These are phyloP conservation scores for Porphyra umbilicalis DNA, from an alignment of 31 red algal genomes.

Conservation along the genomic window DNA sequence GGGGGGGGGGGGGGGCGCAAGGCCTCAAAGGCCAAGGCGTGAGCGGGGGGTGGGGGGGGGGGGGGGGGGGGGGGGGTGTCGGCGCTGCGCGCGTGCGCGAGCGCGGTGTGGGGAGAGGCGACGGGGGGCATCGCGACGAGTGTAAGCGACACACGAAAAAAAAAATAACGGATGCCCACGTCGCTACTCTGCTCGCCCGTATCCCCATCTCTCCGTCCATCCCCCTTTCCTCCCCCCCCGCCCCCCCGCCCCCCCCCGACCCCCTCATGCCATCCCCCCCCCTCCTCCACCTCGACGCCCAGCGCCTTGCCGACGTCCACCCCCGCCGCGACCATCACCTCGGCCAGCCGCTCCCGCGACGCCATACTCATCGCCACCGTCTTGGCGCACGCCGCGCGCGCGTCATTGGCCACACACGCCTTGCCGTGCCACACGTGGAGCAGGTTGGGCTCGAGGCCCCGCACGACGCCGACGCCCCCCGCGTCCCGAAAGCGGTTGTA, in stretches of 20 bases:
- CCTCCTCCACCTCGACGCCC: not conserved
- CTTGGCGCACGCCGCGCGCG: slow-evolving; percentile 43
- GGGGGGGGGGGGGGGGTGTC: not conserved
- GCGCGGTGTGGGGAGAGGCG: no score
- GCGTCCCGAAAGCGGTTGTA: slow-evolving; percentile 52
- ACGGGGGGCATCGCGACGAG: no score
- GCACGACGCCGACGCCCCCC: slow-evolving; percentile 18
- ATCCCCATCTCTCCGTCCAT: not conserved
- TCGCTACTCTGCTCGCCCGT: not conserved
- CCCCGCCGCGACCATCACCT: slow-evolving; percentile 24
- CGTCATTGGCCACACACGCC: slow-evolving; percentile 29
- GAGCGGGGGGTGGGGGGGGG: not conserved
- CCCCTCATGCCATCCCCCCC: not conserved
- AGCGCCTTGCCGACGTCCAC: slow-evolving; percentile 15
- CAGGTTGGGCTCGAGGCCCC: slow-evolving; percentile 36
- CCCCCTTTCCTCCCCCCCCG: no score
- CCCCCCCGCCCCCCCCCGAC: not conserved
- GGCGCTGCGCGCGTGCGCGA: not conserved
- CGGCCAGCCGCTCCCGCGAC: slow-evolving; percentile 42
- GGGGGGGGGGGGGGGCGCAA: no score
- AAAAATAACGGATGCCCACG: not conserved
- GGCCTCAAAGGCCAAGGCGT: not conserved
- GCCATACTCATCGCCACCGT: slow-evolving; percentile 64
- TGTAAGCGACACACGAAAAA: no score
- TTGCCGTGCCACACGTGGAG: slow-evolving; percentile 58